Evolutionary conservation across 2,329 filamentous ascomycete genomes (phyloP), one percentile per base, ranked within the genome.

Genomic region (Aspergillus pseudonomiae): DNA sequence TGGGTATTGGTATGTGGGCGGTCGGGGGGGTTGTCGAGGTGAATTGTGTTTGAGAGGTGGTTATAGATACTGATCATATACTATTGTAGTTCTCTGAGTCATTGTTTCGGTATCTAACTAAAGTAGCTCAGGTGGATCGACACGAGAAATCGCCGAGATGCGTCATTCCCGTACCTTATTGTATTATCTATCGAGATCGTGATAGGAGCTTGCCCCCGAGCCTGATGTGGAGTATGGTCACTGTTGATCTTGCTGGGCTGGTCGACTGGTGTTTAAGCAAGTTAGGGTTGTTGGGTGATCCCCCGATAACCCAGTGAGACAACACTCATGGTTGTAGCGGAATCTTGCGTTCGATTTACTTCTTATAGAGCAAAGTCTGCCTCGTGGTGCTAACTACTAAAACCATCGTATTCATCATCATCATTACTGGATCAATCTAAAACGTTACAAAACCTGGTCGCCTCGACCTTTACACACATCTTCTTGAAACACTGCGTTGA

Each of bases 401-500:
- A 34, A n/a, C 39, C 11, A 46, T 46, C 43, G 43, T 46, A 46
- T 26, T 28, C 26, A 28, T 48, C 21, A 28, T 28, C 21, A 14
- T 48, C 24, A 26, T 14, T 14, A 26, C 45, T 46, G 2, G 21
- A 24, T 46, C 43, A n/a, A n/a, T 3, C 39, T 19, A 41, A n/a
- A 41, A 9, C 16, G 16, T n/a, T 41, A 41, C 39, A 41, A 19
- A 16, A 41, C 39, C 19, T 41, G 14, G 39, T 9, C 19, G 39
- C 39, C 3, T n/a, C 39, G 19, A n/a, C 39, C 39, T 41, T 41
- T 48, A 26, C 60, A 68, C 10, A 59, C 41, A 16, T 57, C 43
- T 26, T 62, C 14, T 73, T 65, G 21, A 76, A 60, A 59, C 11
- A 39, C 52, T 16, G 52, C 21, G 32, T 55, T 55, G 5, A 41